Conservation (phyloP, 495 filamentous ascomycete genomes). For the Podospora conica region DNA sequence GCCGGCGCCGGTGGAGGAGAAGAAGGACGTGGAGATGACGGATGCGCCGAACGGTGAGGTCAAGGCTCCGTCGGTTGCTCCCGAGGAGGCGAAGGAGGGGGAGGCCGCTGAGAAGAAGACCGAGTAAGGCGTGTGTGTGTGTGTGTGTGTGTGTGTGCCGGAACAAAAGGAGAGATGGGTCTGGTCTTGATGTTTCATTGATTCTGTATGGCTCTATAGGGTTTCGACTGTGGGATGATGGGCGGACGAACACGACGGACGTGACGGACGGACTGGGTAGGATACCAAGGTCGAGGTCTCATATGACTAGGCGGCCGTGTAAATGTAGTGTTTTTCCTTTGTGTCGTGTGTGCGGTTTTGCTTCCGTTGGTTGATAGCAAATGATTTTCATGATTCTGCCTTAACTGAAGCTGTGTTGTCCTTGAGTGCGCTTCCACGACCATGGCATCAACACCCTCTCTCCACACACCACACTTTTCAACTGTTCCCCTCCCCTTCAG, state of each 20-base stretch:
- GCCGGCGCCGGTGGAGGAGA: constrained; percentile 11
- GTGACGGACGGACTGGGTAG: neutral
- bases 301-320: constrained; percentile 1
- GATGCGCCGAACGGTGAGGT: constrained; percentile 12
- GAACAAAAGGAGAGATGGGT: neutral
- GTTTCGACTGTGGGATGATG: neutral
- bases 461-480: neutral
- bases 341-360: neutral
- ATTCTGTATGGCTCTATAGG: neutral
- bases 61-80: neutral
- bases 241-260: neutral
- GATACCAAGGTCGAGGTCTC: constrained; percentile 2
- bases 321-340: neutral
- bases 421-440: neutral
- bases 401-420: neutral
- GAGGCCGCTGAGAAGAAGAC: neutral
- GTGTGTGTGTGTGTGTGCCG: neutral
- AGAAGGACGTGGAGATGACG: constrained; percentile 24
- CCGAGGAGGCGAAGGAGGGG: neutral
- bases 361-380: neutral
- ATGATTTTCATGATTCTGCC: neutral
- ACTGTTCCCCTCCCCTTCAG: neutral
- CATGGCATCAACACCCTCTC: neutral
- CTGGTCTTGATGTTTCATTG: neutral
- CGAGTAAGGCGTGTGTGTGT: neutral